Evolutionary conservation across 352 stramenopile genomes (phyloP).

Genomic region (Pythium sukuiense): DNA sequence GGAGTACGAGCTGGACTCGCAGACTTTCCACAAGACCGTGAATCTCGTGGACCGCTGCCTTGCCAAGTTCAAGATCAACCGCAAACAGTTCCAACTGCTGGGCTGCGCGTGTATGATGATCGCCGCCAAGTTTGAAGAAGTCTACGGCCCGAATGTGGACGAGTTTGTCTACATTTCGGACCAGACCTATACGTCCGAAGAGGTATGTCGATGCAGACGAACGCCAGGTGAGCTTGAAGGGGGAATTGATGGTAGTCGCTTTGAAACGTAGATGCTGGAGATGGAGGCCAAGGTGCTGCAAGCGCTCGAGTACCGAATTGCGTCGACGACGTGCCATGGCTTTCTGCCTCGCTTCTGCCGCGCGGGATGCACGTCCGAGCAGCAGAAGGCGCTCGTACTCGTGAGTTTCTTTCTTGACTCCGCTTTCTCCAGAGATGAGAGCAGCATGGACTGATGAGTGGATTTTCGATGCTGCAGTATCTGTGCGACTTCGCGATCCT

Average conservation of each 20-base stretch:
- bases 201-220: slow-evolving; percentile 40
- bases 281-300: slow-evolving; percentile 82
- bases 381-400: slow-evolving; percentile 60
- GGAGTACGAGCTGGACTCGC: slow-evolving; percentile 81
- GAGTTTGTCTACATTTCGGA: slow-evolving; percentile 98
- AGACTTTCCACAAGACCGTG: slow-evolving; percentile 84
- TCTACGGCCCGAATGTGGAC: slow-evolving; percentile 91
- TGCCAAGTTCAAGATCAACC: slow-evolving; percentile 79
- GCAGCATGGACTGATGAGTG: slow-evolving; percentile 4
- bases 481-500: slow-evolving; percentile 70
- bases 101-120: slow-evolving; percentile 96
- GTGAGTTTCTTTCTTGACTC: slow-evolving; percentile 29
- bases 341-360: slow-evolving; percentile 66
- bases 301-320: slow-evolving; percentile 71
- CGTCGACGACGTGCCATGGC: slow-evolving; percentile 73
- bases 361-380: slow-evolving; percentile 55
- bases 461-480: slow-evolving; percentile 43
- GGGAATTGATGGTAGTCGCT: neutral
- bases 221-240: neutral
- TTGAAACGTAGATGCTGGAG: slow-evolving; percentile 63
- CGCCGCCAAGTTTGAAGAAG: slow-evolving; percentile 98
- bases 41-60: slow-evolving; percentile 86
- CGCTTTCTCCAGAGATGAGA: neutral
- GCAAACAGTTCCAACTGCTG: slow-evolving; percentile 94
- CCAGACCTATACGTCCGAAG: slow-evolving; percentile 90